These are phyloP conservation scores for Solanum gracilifrons DNA, from an alignment of 257 asterid species.

Conservation along the genomic window DNA sequence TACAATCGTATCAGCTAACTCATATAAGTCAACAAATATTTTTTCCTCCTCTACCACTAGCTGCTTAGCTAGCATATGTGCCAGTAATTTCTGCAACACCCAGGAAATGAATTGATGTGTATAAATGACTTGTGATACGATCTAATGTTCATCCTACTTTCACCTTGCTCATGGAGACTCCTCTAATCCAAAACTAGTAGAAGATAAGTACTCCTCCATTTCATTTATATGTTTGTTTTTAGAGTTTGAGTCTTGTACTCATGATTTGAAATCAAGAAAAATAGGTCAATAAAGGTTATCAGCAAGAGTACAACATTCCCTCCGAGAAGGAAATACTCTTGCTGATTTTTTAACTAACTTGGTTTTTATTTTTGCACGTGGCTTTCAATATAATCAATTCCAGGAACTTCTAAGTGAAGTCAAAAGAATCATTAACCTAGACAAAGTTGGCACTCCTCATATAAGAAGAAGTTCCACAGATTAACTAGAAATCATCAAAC, in stretches of 20 bases:
- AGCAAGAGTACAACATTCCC: no score
- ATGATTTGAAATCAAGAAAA: constrained; percentile 26
- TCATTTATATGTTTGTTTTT: not conserved
- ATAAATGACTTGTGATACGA: not conserved
- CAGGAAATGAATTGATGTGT: constrained; percentile 1
- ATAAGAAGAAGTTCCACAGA: no score
- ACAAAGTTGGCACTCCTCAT: no score
- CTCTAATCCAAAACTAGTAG: constrained; percentile 27
- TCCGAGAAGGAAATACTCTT: no score
- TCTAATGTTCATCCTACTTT: constrained; percentile 2
- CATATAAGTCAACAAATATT: not conserved
- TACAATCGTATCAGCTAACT: no score
- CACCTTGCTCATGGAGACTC: constrained; percentile 9
- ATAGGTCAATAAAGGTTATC: constrained; percentile 29
- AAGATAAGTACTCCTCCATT: constrained; percentile 16
- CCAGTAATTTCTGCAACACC: not conserved
- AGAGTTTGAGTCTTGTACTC: not conserved
- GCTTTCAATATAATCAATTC: no score
- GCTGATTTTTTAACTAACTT: no score
- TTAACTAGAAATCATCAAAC: no score
- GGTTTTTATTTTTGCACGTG: no score
- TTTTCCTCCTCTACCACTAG: not conserved
- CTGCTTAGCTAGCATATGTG: not conserved
- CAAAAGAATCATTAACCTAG: no score
- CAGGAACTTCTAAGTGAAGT: no score